Base-by-base conservation (phyloP, 345 rosid species). In the Pistacia atlantica region DNA sequence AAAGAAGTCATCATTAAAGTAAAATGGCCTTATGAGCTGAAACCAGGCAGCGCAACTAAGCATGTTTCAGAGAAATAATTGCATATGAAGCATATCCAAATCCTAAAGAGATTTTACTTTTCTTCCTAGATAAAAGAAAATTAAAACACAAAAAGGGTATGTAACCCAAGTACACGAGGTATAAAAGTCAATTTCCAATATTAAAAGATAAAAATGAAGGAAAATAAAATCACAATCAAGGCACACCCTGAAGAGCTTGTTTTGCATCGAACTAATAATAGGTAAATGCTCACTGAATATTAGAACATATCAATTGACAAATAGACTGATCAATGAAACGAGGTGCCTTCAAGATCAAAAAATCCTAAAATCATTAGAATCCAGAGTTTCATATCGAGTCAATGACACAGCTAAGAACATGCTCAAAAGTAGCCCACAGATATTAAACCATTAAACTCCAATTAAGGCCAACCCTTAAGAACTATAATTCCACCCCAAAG, bases 1-100 rank as follows among this genome's bases (percentile, higher is more conserved):
- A 35, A 54, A 31, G 12, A 77, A 80, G 74, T 78, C 42, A 82
- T 14, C 20, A 70, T 78, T 38, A 63, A 56, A 59, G 13, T 25
- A 69, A 51, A 52, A n/a, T 25, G 17, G 20, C 10, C 35, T 37
- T 18, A 18, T 11, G 8, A 17, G 22, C 54, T 25, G 66, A 72
- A 70, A 14, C 54, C 37, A 60, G 20, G 48, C 38, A 37, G 8
- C 6, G 17, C 33, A 52, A 16, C 73, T 28, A 55, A 35, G 64
- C 11, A 69, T 9, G 11, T 42, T 13, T 67, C 13, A 3, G 12
- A 11, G 3, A 71, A 35, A 58, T 1, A 71, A 12, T 56, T 42
- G 59, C 22, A n/a, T 11, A 58, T 52, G n/a, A 17, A 12, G 12
- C 8, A 4, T 2, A 2, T 35, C 62, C 46, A 42, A 7, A 54